Evolutionary conservation across 495 filamentous ascomycete species (phyloP), one percentile per base, ranked within the genome.

Genomic region (Penicillium crystallinum): DNA sequence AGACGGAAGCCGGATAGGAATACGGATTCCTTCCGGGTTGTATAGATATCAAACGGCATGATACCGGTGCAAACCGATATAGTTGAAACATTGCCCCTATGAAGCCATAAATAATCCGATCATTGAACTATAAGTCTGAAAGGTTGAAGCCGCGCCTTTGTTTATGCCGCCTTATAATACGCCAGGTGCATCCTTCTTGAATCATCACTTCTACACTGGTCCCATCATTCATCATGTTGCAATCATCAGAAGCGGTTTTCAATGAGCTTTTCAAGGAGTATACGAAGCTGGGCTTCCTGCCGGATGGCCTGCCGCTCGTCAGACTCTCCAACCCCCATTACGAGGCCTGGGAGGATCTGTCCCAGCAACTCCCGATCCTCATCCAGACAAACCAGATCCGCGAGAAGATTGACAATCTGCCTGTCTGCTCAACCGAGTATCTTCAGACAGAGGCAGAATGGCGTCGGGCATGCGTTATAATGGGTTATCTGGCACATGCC

Each of bases 401-500:
- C 36, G 76, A 80, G 38, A 79, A 87, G 44, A 78, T 97, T 22
- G 84, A 95, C 44, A 70, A 73, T 15, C 79, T 97, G 34, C 90
- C 92, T 3, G 70, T 95, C 35, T 81, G 96, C 48, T 84, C 82
- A 42, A 91, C 89, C 36, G 73, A 81, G 49, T 76, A 79, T 65
- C 77, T 98, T 58, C 77, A 81, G 65, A 77, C 82, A 43, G 88
- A 90, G 66, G 77, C 85, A 52, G 89, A 98, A 80, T 96, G 91
- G 91, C 81, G 89, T 60, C 81, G 92, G 64, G 92, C 91, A 50
- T 97, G 96, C 69, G 79, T 82, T 50, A 70, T 96, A 27, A 81
- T 97, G 46, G 87, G 82, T 18, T 95, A 95, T 70, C 82, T 97
- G 58, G 78, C 88, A 11, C 91, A 97, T 71, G 87, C 84, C 49